Percentiles rank a stretch among this genome's conserved stretches.
Evolutionary conservation across 1,139 yeast species (phyloP).

Genomic region (Zygosaccharomyces pseudobailii): DNA sequence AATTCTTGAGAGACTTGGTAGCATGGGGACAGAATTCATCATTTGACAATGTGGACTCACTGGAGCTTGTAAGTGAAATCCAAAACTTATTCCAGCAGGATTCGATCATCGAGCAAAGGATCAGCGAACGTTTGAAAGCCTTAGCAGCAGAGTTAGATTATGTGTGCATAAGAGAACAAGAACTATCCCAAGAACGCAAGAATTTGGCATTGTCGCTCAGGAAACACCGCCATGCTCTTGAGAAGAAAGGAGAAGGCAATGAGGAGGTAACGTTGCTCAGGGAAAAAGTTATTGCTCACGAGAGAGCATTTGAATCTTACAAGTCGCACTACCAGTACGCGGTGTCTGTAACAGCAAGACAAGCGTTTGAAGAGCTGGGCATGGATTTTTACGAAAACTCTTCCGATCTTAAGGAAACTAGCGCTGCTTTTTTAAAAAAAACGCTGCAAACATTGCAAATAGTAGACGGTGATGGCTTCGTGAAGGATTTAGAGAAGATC

Average conservation of each 20-base stretch:
- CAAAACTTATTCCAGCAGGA: slow-evolving; percentile 25
- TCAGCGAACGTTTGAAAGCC: slow-evolving; percentile 17
- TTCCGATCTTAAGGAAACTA: slow-evolving; percentile 22
- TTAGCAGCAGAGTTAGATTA: slow-evolving; percentile 22
- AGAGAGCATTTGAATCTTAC: slow-evolving; percentile 19
- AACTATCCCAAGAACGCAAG: slow-evolving; percentile 23
- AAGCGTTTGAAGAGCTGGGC: slow-evolving; percentile 22
- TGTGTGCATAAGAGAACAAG: slow-evolving; percentile 25
- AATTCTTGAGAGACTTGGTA: slow-evolving; percentile 22
- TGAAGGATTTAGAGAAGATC: slow-evolving; percentile 24
- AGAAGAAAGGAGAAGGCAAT: slow-evolving; percentile 23
- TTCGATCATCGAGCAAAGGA: slow-evolving; percentile 20
- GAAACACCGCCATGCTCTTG: slow-evolving; percentile 18
- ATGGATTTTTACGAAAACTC: slow-evolving; percentile 24
- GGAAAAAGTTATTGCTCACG: slow-evolving; percentile 23
- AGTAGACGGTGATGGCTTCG: slow-evolving; percentile 16
- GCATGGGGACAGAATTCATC: slow-evolving; percentile 25
- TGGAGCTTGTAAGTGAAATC: slow-evolving; percentile 20
- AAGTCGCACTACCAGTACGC: slow-evolving; percentile 24
- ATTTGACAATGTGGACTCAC: slow-evolving; percentile 19
- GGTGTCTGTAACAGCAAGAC: slow-evolving; percentile 23
- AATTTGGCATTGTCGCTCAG: slow-evolving; percentile 18
- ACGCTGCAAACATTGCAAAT: slow-evolving; percentile 21
- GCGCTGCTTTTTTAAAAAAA: slow-evolving; percentile 18
- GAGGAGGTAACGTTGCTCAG: slow-evolving; percentile 24